phyloP scores from a whole-genome alignment of 805 yeast genomes.

The Cyberlindnera galapagoensis region DNA sequence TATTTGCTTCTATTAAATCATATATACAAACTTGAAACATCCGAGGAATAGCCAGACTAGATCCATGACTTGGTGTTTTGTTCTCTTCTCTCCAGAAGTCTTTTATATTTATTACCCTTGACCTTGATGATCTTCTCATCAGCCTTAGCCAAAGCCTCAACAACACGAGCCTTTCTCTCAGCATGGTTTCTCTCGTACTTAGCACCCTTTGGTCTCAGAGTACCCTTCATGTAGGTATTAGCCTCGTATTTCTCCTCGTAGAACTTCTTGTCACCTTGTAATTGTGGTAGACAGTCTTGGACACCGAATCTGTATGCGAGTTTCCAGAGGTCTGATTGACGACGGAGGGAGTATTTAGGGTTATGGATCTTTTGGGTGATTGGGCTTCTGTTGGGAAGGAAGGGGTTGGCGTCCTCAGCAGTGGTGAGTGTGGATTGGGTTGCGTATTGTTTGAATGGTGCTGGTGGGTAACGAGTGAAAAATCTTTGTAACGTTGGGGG shows the following conservation, averaged over 20 bases:
- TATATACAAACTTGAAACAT: too few species aligned
- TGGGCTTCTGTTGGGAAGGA: constrained; percentile 78
- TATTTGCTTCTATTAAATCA: too few species aligned
- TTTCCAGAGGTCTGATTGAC: constrained; percentile 79
- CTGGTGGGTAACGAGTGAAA: constrained; percentile 79
- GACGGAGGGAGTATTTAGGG: constrained; percentile 72
- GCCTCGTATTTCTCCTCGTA: constrained; percentile 69
- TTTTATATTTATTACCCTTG: constrained; percentile 23
- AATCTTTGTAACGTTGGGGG: constrained; percentile 68
- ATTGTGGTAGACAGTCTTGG: constrained; percentile 64
- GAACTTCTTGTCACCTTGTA: constrained; percentile 48
- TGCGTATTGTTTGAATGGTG: constrained; percentile 65
- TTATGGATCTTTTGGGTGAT: constrained; percentile 71
- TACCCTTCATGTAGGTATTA: constrained; percentile 71
- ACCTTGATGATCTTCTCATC: constrained; percentile 61
- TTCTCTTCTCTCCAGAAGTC: constrained; percentile 21
- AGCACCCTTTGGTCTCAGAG: constrained; percentile 69
- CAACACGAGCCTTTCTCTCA: constrained; percentile 52
- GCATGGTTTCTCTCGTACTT: constrained; percentile 68
- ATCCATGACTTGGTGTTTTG: constrained; percentile 21
- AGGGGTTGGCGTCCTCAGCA: constrained; percentile 78
- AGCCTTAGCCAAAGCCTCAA: constrained; percentile 56
- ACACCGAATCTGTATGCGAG: constrained; percentile 79
- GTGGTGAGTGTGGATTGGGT: constrained; percentile 55
- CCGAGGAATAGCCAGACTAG: too few species aligned